Base-by-base conservation (phyloP, 2,329 filamentous ascomycete genomes). In the Cercospora sp. region DNA sequence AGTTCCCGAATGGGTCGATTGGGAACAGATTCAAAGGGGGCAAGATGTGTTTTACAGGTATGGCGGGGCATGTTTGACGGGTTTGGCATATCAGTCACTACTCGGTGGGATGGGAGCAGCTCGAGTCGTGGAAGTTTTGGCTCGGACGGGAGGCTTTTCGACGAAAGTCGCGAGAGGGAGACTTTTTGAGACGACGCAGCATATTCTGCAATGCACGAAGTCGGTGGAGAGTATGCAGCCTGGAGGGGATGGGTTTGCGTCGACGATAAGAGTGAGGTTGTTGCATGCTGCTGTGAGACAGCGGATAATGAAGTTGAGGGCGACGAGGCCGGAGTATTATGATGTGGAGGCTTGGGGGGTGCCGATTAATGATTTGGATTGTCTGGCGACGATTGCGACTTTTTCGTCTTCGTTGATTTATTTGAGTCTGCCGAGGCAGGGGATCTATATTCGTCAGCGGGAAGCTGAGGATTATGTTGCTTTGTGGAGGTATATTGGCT, bases 11-110 rank as follows among this genome's bases (percentile, higher is more conserved):
- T 94, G 91, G 90, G 30, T 94, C 2, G 87, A 93, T 76, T 94
- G 90, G 91, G 85, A 85, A 1, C 90, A 93, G 75, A 89, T 94
- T 65, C 82, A 85, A 67, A 83, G 91, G 74, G 91, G 91, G 0
- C 91, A 94, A 76, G 87, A 91, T 72, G 86, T 93, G 0, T 92
- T 93, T 75, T 93, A 92, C 77, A 87, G 91, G 39, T 94, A 93
- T 77, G 90, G 87, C 18, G 88, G 87, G 0, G 87, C 90, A 0
- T 86, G 86, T 23, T 78, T 93, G 20, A 90, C 88, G 7, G 87
- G 79, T 55, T 84, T 89, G 58, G 86, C 87, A 8, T 91, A 89
- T 75, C 85, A 90, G 71, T 89, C 87, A 5, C 80, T 91, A 0
- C 80, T 92, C 2, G 90, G 90, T 4, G 89, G 89, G 3, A 90